These are phyloP conservation scores for Pyrus hybrid DNA, from an alignment of 331 rosid species.

Conservation along the genomic window DNA sequence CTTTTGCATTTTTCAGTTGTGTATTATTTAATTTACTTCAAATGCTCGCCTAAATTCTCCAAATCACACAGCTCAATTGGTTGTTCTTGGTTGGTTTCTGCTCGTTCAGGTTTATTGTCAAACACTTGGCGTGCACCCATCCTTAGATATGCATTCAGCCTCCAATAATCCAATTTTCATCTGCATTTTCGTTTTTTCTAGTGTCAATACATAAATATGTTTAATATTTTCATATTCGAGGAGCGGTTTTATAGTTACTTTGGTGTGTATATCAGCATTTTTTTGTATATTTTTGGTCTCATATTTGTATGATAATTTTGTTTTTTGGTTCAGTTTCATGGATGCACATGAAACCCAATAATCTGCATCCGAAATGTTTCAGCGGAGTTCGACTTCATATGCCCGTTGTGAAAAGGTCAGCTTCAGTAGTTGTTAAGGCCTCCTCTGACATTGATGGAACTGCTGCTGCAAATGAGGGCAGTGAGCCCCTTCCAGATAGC, in stretches of 20 bases:
- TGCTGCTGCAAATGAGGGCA: slow-evolving; percentile 10
- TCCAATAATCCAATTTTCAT: not conserved
- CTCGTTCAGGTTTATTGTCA: not conserved
- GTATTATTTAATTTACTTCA: not conserved
- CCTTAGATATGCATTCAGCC: not conserved
- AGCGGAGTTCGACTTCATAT: slow-evolving; percentile 28
- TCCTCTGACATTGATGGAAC: slow-evolving; percentile 36
- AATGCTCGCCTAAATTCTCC: not conserved
- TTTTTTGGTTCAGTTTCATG: slow-evolving; percentile 34
- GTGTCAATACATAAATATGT: too few relatives aligned
- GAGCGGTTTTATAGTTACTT: too few relatives aligned
- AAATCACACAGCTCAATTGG: not conserved
- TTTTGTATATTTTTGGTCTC: not conserved
- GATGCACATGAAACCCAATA: slow-evolving; percentile 24
- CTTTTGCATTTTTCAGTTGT: not conserved
- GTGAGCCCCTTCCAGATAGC: slow-evolving; percentile 21
- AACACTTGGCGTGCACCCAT: not conserved
- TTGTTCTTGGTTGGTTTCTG: not conserved
- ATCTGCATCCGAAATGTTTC: slow-evolving; percentile 18
- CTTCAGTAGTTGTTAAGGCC: slow-evolving; percentile 26
- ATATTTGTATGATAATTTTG: not conserved
- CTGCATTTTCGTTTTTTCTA: not conserved
- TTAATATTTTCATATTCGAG: too few relatives aligned
- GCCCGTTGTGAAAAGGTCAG: slow-evolving; percentile 9
- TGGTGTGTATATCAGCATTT: too few relatives aligned